phyloP scores from a whole-genome alignment of 2,329 filamentous ascomycete species.

The Incumbomyces delicatus region DNA sequence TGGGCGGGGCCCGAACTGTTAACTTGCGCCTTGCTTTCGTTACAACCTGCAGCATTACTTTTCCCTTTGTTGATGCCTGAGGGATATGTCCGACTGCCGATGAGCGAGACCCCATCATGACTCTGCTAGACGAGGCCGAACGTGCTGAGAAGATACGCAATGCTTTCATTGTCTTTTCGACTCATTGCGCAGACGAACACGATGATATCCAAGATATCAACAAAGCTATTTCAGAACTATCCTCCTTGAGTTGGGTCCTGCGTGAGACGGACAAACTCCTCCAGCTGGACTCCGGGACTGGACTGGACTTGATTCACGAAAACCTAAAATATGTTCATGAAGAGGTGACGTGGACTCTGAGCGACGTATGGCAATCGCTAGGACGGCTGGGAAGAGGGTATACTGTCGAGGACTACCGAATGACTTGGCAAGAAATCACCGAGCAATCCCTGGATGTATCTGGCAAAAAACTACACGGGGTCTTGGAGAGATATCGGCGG shows the following conservation, averaged over 20 bases:
- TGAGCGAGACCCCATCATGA: constrained; percentile 22
- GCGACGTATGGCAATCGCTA: constrained; percentile 40
- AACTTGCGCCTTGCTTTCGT: constrained; percentile 5
- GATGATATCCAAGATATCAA: constrained; percentile 45
- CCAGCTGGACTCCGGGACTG: constrained; percentile 24
- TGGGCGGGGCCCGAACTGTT: background rate
- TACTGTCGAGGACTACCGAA: constrained; percentile 29
- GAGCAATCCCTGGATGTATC: constrained; percentile 34
- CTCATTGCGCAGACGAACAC: constrained; percentile 42
- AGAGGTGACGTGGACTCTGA: constrained; percentile 43
- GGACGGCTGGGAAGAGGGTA: constrained; percentile 27
- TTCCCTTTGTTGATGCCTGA: constrained; percentile 1
- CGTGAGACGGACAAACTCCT: constrained; percentile 38
- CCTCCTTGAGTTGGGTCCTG: constrained; percentile 43
- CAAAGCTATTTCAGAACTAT: constrained; percentile 44
- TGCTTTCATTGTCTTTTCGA: constrained; percentile 38
- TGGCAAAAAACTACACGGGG: constrained; percentile 36
- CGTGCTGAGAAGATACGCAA: constrained; percentile 40
- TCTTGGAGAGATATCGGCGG: constrained; percentile 41
- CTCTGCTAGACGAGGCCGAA: constrained; percentile 35
- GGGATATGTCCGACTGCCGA: background rate
- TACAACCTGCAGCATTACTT: background rate
- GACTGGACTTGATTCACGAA: constrained; percentile 26
- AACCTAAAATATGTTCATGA: constrained; percentile 41
- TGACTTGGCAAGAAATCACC: constrained; percentile 42